phyloP scores from a whole-genome alignment of 805 yeast genomes.

The Danielia oregonensis region DNA sequence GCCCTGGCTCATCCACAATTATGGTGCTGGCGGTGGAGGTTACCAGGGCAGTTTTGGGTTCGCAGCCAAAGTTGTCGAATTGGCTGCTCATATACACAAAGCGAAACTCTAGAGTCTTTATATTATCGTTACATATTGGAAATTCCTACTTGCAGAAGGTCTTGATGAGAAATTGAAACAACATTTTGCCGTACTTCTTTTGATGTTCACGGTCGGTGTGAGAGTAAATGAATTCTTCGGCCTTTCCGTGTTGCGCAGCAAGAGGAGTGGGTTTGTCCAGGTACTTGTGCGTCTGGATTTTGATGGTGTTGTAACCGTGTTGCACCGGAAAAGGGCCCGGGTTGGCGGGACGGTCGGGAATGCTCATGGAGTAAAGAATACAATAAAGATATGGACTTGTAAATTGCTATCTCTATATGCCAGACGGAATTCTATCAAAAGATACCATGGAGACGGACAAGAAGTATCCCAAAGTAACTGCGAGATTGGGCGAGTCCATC shows the following conservation, averaged over 20 bases:
- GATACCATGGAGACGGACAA: too few relatives aligned
- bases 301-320: conserved; percentile 28
- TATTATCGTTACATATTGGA: too few relatives aligned
- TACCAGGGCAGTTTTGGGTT: conserved; percentile 65
- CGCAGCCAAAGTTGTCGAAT: conserved; percentile 42
- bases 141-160: conserved; percentile 19
- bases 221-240: conserved; percentile 22
- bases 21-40: conserved; percentile 48
- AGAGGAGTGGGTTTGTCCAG: conserved; percentile 33
- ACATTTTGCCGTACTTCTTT: conserved; percentile 28
- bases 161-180: conserved; percentile 20
- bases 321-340: conserved; percentile 26
- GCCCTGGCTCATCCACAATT: conserved; percentile 52
- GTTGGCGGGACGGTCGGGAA: conserved; percentile 30
- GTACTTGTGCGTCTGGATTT: conserved; percentile 28
- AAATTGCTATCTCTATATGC: background rate
- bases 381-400: too few relatives aligned
- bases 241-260: conserved; percentile 22
- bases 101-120: conserved; percentile 1
- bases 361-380: conserved; percentile 9
- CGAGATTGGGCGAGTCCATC: too few relatives aligned
- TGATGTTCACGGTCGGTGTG: conserved; percentile 30
- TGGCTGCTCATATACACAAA: conserved; percentile 13
- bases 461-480: too few relatives aligned
- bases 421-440: too few relatives aligned